Evolutionary conservation across 2,329 filamentous ascomycete species (phyloP), one percentile per base, ranked within the genome.

Genomic region (Diaporthe velutina): DNA sequence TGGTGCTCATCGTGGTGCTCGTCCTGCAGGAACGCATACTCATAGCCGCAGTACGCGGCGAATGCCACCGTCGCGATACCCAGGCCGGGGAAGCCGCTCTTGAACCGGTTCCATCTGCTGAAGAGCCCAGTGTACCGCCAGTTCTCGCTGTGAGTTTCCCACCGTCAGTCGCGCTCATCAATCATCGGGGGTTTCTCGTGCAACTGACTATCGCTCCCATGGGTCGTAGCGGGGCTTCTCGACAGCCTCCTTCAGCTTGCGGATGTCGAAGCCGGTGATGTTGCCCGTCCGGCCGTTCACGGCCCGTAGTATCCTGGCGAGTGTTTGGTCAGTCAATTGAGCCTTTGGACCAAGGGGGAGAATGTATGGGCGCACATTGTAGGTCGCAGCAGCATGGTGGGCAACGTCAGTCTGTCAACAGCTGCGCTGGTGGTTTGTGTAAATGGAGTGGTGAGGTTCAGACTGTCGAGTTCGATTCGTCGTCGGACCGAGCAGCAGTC

Each of bases 81-180:
- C 80, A 99, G 89, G 76, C 97, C 97, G 50, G 97, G 97, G 83
- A 99, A 95, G 77, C 92, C 88, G 81, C 90, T 88, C 87, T 93
- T 95, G 88, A 98, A 97, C 80, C 97, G 93, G 87, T 98, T 98
- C 87, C 89, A 94, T 80, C 96, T 91, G 78, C 93, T 93, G 88
- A 98, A 98, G 72, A 91, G 93, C 77, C 96, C 97, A 48, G 90
- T 92, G 88, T 98, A 98, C 85, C 97, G 91, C 97, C 97, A 99
- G 82, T 94, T 90, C 88, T 99, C 97, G 82, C 97, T 99, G 83
- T 78, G 83, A 77, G n/a, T 35, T 77, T 57, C 40, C 40, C 30
- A 22, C 28, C 52, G 71, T 71, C 67, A 75, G 74, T 42, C 33
- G 22, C 58, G 57, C 48, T 55, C n/a, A 9, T 48, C 22, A 15